These are phyloP conservation scores for Marasmius sp. DNA, from an alignment of 1,284 basidiomycete species.

Conservation along the genomic window DNA sequence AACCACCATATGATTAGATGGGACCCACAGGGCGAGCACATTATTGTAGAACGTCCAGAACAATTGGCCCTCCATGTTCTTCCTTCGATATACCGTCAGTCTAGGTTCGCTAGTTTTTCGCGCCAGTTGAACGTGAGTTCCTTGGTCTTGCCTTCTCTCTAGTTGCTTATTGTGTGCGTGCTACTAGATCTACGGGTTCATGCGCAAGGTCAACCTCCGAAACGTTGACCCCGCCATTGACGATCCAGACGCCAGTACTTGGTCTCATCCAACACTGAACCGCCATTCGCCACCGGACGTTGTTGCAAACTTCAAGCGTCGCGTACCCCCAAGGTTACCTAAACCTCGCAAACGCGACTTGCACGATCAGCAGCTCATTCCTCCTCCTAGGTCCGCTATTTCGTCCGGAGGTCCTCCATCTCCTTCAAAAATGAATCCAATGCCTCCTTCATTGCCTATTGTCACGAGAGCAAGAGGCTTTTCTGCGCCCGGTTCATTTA, in stretches of 20 bases:
- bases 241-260: slow-evolving; percentile 90
- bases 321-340: slow-evolving; percentile 85
- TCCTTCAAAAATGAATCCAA: slow-evolving; percentile 20
- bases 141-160: slow-evolving; percentile 32
- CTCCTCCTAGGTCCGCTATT: slow-evolving; percentile 72
- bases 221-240: slow-evolving; percentile 90
- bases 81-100: slow-evolving; percentile 88
- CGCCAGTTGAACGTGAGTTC: slow-evolving; percentile 85
- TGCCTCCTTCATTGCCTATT: slow-evolving; percentile 22
- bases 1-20: slow-evolving; percentile 92
- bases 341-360: slow-evolving; percentile 78
- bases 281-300: slow-evolving; percentile 84
- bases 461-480: slow-evolving; percentile 71
- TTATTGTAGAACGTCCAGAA: slow-evolving; percentile 88
- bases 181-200: slow-evolving; percentile 88
- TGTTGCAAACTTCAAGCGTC: slow-evolving; percentile 88
- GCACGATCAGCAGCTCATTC: slow-evolving; percentile 56
- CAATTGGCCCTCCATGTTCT: slow-evolving; percentile 88
- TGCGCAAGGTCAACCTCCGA: slow-evolving; percentile 90
- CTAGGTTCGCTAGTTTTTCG: slow-evolving; percentile 90
- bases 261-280: slow-evolving; percentile 89
- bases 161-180: slow-evolving; percentile 22
- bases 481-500: slow-evolving; percentile 76
- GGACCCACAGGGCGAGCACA: slow-evolving; percentile 86
- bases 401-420: slow-evolving; percentile 56